Base-by-base conservation (phyloP, 345 rosid species). In the Combretum micranthum region DNA sequence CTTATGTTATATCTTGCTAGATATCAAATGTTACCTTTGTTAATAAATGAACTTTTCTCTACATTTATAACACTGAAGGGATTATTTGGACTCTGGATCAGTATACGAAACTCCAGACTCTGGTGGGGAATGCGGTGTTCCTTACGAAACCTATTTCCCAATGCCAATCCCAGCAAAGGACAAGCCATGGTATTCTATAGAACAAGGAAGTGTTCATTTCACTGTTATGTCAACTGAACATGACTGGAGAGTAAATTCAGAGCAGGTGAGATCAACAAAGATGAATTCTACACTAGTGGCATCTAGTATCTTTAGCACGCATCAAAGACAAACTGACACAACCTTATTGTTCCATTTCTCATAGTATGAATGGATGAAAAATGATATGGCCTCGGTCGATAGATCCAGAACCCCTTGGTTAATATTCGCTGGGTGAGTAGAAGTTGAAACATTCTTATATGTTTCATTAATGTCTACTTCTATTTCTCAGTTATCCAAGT, bases 101-200 rank as follows among this genome's bases (percentile, higher is more conserved):
- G 39, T 44, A 19, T 85, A 83, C 53, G 1, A 0, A 20, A 53
- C 68, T 13, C 78, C 79, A 0, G 93, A 80, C 69, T 85, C 93
- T 0, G 86, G 93, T 0, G 93, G 93, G 20, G 93, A 85, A 75
- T 83, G 93, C 47, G 88, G 93, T 14, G 69, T 83, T 48, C 74
- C 93, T 4, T 83, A 80, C 19, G 88, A 85, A 72, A 73, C 84
- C 15, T 85, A 80, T 37, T 85, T 85, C 60, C 88, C 72, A 1
- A 85, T 85, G 88, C 93, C 93, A 61, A 66, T 80, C 1, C 59
- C 73, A 10, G 81, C 65, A 0, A 78, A 75, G 63, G 93, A 85
- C 57, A 83, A 80, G 75, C 93, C 93, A 0, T 85, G 93, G 93
- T 85, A 80, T 57, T 64, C 88, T 25, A 76, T 83, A 4, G 86